Evolutionary conservation across 768 basidiomycete species (phyloP).

Genomic region (Auricularia cornea): DNA sequence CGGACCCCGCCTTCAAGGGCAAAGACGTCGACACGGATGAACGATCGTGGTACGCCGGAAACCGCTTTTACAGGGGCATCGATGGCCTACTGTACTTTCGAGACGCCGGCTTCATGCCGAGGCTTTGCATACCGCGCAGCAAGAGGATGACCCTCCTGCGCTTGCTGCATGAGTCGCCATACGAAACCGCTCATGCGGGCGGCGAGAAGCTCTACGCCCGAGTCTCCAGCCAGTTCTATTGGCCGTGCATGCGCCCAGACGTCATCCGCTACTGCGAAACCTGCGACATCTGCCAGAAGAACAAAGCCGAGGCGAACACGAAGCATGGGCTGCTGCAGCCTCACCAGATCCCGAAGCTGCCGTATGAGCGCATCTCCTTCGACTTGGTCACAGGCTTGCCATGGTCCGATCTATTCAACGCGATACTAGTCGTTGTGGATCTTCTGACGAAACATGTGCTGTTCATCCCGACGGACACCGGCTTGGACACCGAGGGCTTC

Average conservation of each 20-base stretch:
- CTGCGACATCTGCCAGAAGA: slow-evolving; percentile 11
- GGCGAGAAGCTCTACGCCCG: slow-evolving; percentile 19
- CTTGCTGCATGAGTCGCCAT: neutral
- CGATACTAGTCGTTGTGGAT: no score
- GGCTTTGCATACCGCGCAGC: slow-evolving; percentile 21
- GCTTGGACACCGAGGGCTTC: slow-evolving; percentile 1
- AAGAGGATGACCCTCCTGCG: slow-evolving; percentile 11
- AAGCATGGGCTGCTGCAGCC: slow-evolving; percentile 7
- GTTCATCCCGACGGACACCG: no score
- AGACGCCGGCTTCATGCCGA: neutral
- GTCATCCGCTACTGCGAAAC: slow-evolving; percentile 17
- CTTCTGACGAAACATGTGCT: no score
- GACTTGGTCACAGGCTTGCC: no score
- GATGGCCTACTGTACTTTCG: no score
- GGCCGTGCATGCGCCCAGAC: slow-evolving; percentile 13
- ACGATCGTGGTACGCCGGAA: no score
- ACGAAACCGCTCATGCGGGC: slow-evolving; percentile 23
- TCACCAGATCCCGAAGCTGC: neutral
- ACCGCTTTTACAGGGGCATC: no score
- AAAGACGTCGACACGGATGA: no score
- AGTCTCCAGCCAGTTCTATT: slow-evolving; percentile 20
- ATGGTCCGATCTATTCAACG: no score
- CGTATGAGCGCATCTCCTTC: no score
- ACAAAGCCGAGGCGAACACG: neutral
- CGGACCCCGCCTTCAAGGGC: no score